Evolutionary conservation across 176 grass and related monocot genomes (phyloP).

Genomic region (Oryza longistaminata): DNA sequence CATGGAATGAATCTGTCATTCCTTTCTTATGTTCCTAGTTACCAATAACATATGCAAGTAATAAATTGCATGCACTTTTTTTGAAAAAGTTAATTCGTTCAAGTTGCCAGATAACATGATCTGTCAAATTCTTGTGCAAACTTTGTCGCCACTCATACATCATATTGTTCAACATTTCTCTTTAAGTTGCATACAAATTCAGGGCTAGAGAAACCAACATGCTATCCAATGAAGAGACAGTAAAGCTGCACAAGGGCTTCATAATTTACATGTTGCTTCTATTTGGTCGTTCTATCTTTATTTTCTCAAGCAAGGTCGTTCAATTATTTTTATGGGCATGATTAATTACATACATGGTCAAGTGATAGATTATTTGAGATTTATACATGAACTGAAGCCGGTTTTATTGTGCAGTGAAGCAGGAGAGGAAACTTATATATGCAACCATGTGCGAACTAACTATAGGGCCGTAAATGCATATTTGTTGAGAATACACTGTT

Average conservation of each 20-base stretch:
- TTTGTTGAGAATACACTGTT: neutral
- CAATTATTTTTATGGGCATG: neutral
- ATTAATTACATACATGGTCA: neutral
- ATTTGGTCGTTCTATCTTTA: neutral
- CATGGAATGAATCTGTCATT: neutral
- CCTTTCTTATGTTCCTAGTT: neutral
- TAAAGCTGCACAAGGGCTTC: neutral
- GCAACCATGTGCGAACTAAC: slow-evolving; percentile 40
- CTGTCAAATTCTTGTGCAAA: neutral
- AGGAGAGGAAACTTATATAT: slow-evolving; percentile 21
- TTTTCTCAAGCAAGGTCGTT: neutral
- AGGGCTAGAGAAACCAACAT: neutral
- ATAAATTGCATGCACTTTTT: neutral
- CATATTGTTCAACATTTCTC: neutral
- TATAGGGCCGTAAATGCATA: neutral
- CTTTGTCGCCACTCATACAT: neutral
- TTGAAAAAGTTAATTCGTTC: no score
- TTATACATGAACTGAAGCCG: neutral
- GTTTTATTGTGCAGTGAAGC: slow-evolving; percentile 37
- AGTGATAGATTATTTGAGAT: neutral
- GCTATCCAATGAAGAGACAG: slow-evolving; percentile 5
- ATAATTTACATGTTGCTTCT: neutral
- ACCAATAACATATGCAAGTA: neutral
- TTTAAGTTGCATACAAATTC: neutral
- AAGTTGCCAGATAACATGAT: neutral